Base-by-base conservation (phyloP, 2,329 filamentous ascomycete species). In the Colletotrichum salicis region DNA sequence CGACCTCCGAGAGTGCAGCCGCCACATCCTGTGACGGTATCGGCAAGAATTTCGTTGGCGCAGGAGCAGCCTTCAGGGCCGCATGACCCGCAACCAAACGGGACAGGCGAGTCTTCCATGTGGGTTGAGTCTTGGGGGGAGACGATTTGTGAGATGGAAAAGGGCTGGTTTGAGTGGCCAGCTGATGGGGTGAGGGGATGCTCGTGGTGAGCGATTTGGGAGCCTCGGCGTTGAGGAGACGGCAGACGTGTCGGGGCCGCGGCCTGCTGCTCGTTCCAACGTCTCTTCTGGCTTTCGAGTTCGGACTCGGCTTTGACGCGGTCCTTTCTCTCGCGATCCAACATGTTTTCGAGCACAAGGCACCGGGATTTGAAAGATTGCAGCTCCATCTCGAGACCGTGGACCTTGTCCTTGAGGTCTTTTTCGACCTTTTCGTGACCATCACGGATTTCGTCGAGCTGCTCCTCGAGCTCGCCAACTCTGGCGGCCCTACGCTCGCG, bases 401-500 rank as follows among this genome's bases (percentile, higher is more conserved):
- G 84, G 31, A 91, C 86, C 71, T 88, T 87, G n/a, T 88, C 86
- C 75, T 86, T 86, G 70, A 90, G 76, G 5, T 89, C 90, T 65
- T 86, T 82, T 74, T 92, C 88, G 57, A 84, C 83, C 73, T 90
- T 86, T 8, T 90, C 87, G 59, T 89, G 83, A 19, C 84, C 84
- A 52, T 88, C 87, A 76, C 87, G 89, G 57, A 89, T 84, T 71
- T 90, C 87, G 4, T 92, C 89, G 7, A 93, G 83, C 77, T 91
- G 88, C 75, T 92, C 89, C 80, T 93, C 90, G 37, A 93, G 83
- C 79, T 92, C 95, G 51, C 93, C 92, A 7, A 98, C 94, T 51
- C 94, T 93, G 29, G 94, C 94, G 2, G 94, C 94, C 74, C 96
- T 90, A 70, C 96, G 88, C 82, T 97, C 95, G 41, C 96, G 89